A percentile compares a stretch with the other conserved stretches of the same genome.
phyloP scores from a whole-genome alignment of 2,329 filamentous ascomycete genomes.

The Acrocalymma vagum region DNA sequence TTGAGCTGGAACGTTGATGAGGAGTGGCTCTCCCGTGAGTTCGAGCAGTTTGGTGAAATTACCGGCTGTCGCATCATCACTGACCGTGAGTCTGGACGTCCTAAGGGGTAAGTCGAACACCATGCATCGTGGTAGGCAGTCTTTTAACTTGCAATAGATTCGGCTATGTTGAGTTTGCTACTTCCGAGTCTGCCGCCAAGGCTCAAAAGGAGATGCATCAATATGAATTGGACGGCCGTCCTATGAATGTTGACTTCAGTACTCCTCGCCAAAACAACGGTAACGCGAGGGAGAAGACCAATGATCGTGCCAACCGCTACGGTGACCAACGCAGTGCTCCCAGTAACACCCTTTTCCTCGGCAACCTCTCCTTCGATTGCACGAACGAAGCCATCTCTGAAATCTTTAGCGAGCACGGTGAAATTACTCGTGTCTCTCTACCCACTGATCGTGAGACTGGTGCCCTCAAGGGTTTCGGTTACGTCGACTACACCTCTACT shows the following conservation, averaged over 20 bases:
- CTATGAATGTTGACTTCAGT: constrained; percentile 81
- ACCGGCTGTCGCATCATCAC: constrained; percentile 80
- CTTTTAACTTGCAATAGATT: constrained; percentile 63
- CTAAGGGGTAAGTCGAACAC: constrained; percentile 76
- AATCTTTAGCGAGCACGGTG: constrained; percentile 76
- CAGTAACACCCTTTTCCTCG: constrained; percentile 88
- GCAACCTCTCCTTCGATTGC: constrained; percentile 87
- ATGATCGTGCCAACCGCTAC: constrained; percentile 70
- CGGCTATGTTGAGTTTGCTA: constrained; percentile 89
- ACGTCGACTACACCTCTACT: constrained; percentile 82
- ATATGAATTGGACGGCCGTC: constrained; percentile 75
- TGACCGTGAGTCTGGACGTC: constrained; percentile 81
- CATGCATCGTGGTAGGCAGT: no score
- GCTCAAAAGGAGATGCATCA: constrained; percentile 80
- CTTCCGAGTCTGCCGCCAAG: constrained; percentile 71
- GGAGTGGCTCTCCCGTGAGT: constrained; percentile 80
- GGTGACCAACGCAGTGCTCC: constrained; percentile 83
- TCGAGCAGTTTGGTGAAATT: constrained; percentile 80
- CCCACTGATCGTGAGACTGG: constrained; percentile 88
- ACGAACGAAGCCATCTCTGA: constrained; percentile 78
- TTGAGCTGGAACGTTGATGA: constrained; percentile 92
- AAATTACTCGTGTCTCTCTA: constrained; percentile 81
- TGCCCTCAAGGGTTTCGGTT: constrained; percentile 90
- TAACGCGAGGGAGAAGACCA: constrained; percentile 51
- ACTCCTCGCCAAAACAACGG: constrained; percentile 67